phyloP scores from a whole-genome alignment of 1,284 basidiomycete genomes.

The Wallemia mellicola region DNA sequence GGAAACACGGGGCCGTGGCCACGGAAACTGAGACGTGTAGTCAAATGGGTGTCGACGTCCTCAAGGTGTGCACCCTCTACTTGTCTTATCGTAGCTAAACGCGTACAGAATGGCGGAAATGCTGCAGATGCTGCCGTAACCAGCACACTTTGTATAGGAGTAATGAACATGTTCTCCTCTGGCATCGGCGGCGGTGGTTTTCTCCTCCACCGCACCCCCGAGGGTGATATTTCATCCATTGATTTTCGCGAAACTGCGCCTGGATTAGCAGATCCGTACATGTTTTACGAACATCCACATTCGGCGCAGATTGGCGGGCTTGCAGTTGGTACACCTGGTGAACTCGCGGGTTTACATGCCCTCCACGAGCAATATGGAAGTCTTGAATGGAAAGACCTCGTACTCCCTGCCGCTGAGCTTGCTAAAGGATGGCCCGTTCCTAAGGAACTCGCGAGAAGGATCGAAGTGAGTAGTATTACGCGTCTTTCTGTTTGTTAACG shows the following conservation, averaged over 20 bases:
- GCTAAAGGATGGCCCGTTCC: slow-evolving; percentile 50
- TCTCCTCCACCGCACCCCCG: slow-evolving; percentile 36
- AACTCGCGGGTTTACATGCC: slow-evolving; percentile 49
- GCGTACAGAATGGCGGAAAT: slow-evolving; percentile 58
- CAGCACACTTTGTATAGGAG: slow-evolving; percentile 49
- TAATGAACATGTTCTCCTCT: slow-evolving; percentile 59
- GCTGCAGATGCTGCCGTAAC: slow-evolving; percentile 68
- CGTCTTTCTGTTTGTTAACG: neutral
- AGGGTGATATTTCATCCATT: slow-evolving; percentile 33
- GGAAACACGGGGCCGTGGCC: slow-evolving; percentile 50
- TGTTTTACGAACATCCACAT: slow-evolving; percentile 29
- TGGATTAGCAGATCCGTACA: slow-evolving; percentile 31
- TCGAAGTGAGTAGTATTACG: slow-evolving; percentile 24
- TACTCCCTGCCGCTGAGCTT: slow-evolving; percentile 40
- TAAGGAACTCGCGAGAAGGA: slow-evolving; percentile 35
- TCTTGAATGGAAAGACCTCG: slow-evolving; percentile 42
- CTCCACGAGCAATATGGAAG: slow-evolving; percentile 49
- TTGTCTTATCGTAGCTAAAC: no score
- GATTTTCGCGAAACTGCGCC: slow-evolving; percentile 77
- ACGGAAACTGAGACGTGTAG: slow-evolving; percentile 60
- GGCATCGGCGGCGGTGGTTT: slow-evolving; percentile 76
- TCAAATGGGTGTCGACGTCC: slow-evolving; percentile 38
- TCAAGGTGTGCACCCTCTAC: no score
- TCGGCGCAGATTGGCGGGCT: slow-evolving; percentile 42
- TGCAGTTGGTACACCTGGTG: slow-evolving; percentile 54